phyloP scores from a whole-genome alignment of 2,329 filamentous ascomycete genomes.

The Pestalotiopsis sp. region DNA sequence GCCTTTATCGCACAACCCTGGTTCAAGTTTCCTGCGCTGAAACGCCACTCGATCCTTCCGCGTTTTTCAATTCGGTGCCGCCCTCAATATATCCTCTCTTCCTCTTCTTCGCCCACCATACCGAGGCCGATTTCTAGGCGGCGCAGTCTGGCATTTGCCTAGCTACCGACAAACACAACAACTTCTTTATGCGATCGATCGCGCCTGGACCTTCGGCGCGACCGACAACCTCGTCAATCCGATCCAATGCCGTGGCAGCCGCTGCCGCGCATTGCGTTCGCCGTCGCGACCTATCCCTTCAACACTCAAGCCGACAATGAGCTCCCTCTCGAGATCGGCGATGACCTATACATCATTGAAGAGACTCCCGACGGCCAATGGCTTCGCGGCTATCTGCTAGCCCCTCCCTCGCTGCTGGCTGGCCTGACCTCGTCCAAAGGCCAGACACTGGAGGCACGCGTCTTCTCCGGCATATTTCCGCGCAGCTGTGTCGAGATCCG shows the following conservation, averaged over 20 bases:
- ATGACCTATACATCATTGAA: constrained; percentile 98
- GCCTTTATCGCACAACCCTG: not conserved
- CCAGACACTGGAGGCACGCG: constrained; percentile 90
- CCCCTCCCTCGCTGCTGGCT: constrained; percentile 88
- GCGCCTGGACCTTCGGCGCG: constrained; percentile 29
- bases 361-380: constrained; percentile 90
- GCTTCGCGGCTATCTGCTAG: constrained; percentile 94
- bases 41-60: not conserved
- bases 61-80: not conserved
- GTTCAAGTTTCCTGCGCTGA: not conserved
- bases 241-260: constrained; percentile 90
- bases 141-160: not conserved
- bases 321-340: constrained; percentile 93
- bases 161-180: constrained; percentile 9
- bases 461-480: constrained; percentile 98
- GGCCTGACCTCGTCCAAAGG: constrained; percentile 89
- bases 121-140: not conserved
- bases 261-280: constrained; percentile 95
- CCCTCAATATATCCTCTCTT: not conserved
- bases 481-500: constrained; percentile 92
- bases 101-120: not conserved
- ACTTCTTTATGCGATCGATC: constrained; percentile 35
- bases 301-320: constrained; percentile 84
- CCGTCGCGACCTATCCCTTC: constrained; percentile 94
- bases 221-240: constrained; percentile 21